Percentiles rank a stretch among this genome's conserved stretches.
Conservation (phyloP, 805 yeast genomes). For the Ascoidea asiatica region DNA sequence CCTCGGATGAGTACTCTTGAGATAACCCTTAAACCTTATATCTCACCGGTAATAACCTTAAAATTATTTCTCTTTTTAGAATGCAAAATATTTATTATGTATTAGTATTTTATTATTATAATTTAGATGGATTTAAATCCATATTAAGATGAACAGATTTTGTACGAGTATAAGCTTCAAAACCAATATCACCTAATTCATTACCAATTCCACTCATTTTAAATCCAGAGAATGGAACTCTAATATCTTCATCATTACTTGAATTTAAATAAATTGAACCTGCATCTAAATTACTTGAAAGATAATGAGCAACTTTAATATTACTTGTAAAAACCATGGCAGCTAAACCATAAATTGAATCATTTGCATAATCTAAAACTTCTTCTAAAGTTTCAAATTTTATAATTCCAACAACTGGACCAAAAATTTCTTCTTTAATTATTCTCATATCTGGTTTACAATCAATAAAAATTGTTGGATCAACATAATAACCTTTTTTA, state of each 20-base stretch:
- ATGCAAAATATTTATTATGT: no score
- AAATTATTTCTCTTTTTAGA: no score
- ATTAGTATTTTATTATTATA: no score
- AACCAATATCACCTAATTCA: constrained; percentile 66
- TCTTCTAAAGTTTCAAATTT: constrained; percentile 52
- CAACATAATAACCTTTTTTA: no score
- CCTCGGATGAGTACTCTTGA: no score
- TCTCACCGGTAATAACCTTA: no score
- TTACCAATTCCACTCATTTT: constrained; percentile 73
- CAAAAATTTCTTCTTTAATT: constrained; percentile 13
- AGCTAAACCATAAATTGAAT: constrained; percentile 61
- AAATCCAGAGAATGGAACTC: constrained; percentile 73
- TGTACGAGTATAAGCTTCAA: constrained; percentile 54
- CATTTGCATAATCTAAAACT: constrained; percentile 48
- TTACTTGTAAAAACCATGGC: constrained; percentile 63
- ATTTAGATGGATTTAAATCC: no score
- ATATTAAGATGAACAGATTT: constrained; percentile 58
- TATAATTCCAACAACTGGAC: constrained; percentile 22
- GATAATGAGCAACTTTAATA: constrained; percentile 45
- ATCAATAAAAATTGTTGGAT: constrained; percentile 52
- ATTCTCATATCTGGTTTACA: constrained; percentile 45
- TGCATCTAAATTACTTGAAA: constrained; percentile 48
- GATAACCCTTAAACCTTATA: no score
- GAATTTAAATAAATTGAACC: constrained; percentile 64
- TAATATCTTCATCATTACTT: constrained; percentile 47